Conservation (phyloP, 176 grass and related monocot genomes). For the Rhynchospora breviuscula region DNA sequence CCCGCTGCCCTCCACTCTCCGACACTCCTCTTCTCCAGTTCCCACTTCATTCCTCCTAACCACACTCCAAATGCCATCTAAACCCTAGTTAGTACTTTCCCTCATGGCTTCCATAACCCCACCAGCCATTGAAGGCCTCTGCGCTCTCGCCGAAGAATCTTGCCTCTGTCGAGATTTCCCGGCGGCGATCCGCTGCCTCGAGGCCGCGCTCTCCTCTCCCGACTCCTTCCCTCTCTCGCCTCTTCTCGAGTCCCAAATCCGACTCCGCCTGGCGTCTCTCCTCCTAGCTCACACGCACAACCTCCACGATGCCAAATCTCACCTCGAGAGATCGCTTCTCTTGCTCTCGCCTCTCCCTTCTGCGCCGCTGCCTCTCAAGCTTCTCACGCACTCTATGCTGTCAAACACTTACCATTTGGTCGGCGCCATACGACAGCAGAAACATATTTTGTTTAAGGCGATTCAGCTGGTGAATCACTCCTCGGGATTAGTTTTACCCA, state of each 20-base stretch:
- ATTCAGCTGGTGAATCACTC: conserved; percentile 49
- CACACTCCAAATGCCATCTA: neutral
- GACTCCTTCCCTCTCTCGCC: conserved; percentile 55
- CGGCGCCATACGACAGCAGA: conserved; percentile 52
- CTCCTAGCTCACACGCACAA: conserved; percentile 50
- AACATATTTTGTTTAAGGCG: conserved; percentile 59
- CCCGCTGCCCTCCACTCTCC: no score
- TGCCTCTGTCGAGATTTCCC: conserved; percentile 62
- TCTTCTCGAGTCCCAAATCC: conserved; percentile 63
- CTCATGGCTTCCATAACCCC: conserved; percentile 23
- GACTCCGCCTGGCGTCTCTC: conserved; percentile 60
- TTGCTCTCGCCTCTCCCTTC: conserved; percentile 63
- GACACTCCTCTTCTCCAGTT: no score
- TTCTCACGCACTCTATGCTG: conserved; percentile 72
- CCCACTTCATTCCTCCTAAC: neutral
- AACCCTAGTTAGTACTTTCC: conserved; percentile 2
- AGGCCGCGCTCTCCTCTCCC: conserved; percentile 41
- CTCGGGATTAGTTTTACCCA: conserved; percentile 28
- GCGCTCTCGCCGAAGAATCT: conserved; percentile 74
- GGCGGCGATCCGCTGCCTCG: conserved; percentile 46
- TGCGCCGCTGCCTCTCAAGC: conserved; percentile 66
- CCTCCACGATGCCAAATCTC: conserved; percentile 59
- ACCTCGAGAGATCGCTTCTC: conserved; percentile 77
- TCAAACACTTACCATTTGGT: conserved; percentile 55
- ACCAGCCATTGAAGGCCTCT: conserved; percentile 57